These are phyloP conservation scores for Epichloe amarillans DNA, from an alignment of 2,329 filamentous ascomycete species.

Conservation along the genomic window DNA sequence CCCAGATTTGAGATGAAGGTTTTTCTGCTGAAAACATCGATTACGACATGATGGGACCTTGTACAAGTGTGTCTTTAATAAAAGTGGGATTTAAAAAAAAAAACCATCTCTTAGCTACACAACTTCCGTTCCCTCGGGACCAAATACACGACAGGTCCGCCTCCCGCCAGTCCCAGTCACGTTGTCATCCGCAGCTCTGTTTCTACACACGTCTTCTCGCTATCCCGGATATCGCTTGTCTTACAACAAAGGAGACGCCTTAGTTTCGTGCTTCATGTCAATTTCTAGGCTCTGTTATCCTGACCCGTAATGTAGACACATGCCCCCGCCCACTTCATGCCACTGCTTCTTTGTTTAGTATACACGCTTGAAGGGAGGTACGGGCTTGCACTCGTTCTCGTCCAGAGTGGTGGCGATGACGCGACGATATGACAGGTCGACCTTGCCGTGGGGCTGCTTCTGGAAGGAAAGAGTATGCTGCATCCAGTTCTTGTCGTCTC, in stretches of 20 bases:
- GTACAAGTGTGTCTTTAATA: too few relatives aligned
- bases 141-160: too few relatives aligned
- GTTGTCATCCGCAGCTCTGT: background rate
- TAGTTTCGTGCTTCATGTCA: background rate
- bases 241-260: slow-evolving; percentile 7
- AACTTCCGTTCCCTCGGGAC: too few relatives aligned
- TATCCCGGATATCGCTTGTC: slow-evolving; percentile 7
- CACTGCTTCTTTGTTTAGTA: slow-evolving; percentile 44
- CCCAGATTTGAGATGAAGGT: too few relatives aligned
- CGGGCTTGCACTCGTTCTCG: slow-evolving; percentile 88
- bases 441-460: slow-evolving; percentile 77
- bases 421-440: slow-evolving; percentile 73
- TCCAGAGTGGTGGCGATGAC: slow-evolving; percentile 79
- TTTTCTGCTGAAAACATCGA: too few relatives aligned
- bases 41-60: too few relatives aligned
- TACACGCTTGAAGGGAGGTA: slow-evolving; percentile 91
- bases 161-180: background rate
- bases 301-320: background rate
- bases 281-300: background rate
- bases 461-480: slow-evolving; percentile 98
- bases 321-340: background rate
- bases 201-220: background rate
- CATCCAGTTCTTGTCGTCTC: slow-evolving; percentile 96
- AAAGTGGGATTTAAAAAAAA: too few relatives aligned
- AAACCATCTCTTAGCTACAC: too few relatives aligned